These are phyloP conservation scores for Halophytophthora polymorphica DNA, from an alignment of 352 stramenopile genomes.

Conservation along the genomic window DNA sequence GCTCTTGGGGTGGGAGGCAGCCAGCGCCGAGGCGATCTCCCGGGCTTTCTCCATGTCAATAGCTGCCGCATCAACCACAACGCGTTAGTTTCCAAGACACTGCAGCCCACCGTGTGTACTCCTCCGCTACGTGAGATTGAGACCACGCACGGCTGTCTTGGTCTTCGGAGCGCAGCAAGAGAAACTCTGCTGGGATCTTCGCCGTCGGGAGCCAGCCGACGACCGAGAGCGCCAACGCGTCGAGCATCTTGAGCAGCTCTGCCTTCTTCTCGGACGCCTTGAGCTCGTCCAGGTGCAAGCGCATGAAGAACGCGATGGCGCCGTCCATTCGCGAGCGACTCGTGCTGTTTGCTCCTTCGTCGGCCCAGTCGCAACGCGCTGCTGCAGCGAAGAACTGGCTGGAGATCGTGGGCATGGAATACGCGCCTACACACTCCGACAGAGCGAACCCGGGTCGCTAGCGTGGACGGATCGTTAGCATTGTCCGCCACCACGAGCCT, in stretches of 20 bases:
- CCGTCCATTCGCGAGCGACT: constrained; percentile 37
- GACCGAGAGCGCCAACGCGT: constrained; percentile 43
- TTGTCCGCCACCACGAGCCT: neutral
- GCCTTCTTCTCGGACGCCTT: constrained; percentile 49
- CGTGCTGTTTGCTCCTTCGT: constrained; percentile 12
- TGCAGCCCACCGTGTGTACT: neutral
- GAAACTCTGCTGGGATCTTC: constrained; percentile 60
- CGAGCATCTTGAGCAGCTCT: constrained; percentile 35
- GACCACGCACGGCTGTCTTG: constrained; percentile 56
- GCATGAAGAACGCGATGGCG: constrained; percentile 67
- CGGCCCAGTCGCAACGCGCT: constrained; percentile 23
- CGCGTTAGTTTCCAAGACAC: neutral
- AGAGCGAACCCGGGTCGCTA: constrained; percentile 56
- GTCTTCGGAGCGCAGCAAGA: constrained; percentile 76
- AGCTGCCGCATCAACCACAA: constrained; percentile 16
- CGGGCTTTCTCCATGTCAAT: constrained; percentile 28
- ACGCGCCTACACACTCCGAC: constrained; percentile 34
- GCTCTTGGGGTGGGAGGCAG: constrained; percentile 33
- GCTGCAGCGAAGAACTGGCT: constrained; percentile 50
- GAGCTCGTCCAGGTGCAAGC: constrained; percentile 53
- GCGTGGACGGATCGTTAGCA: constrained; percentile 8
- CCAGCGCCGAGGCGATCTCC: constrained; percentile 26
- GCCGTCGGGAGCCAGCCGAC: constrained; percentile 55
- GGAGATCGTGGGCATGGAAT: constrained; percentile 35
- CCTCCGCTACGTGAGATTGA: neutral